Base-by-base conservation (phyloP, 2,329 filamentous ascomycete species). In the Penicillium palitans region DNA sequence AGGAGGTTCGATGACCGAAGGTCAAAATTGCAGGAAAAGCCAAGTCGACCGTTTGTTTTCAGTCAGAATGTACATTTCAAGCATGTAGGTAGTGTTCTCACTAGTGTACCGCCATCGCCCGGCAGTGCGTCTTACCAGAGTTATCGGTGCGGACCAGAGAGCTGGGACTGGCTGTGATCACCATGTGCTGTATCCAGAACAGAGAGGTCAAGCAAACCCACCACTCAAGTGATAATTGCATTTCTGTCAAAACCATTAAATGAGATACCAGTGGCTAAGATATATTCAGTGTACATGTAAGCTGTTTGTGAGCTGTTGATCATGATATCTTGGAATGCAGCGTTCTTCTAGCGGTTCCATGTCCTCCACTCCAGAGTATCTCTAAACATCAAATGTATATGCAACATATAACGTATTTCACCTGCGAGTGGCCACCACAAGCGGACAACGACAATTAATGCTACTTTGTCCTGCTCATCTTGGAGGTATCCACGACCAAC, bases 21-120 rank as follows among this genome's bases (percentile, higher is more conserved):
- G 91, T 96, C 1, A 89, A 90, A 69, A 96, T 95, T 29, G 91
- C 91, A 1, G 90, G 93, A 77, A 95, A 96, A 58, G 95, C 90
- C 0, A 90, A 92, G 73, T 96, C 90, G 59, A 90, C 90, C 88
- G 93, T 39, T 24, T 2, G 3, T 12, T 21, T 7, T 33, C 15
- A 60, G 8, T 51, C 6, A n/a, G 15, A n/a, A 25, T 15, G 10
- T 29, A 15, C 7, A 19, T 9, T 41, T 24, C 12, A 21, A 1
- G 0, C 39, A 21, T 41, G 12, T 24, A 6, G 6, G 15, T 35
- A 35, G 33, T 15, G 6, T 17, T 7, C 78, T 49, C 68, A 90
- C 89, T 81, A 95, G 90, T 40, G 86, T 95, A 56, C 90, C 91
- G 27, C 91, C 90, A 75, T 95, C 91, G 37, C 90, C 91, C 4